Evolutionary conservation across 2,329 filamentous ascomycete species (phyloP).

Genomic region (Neopestalotiopsis rosae): DNA sequence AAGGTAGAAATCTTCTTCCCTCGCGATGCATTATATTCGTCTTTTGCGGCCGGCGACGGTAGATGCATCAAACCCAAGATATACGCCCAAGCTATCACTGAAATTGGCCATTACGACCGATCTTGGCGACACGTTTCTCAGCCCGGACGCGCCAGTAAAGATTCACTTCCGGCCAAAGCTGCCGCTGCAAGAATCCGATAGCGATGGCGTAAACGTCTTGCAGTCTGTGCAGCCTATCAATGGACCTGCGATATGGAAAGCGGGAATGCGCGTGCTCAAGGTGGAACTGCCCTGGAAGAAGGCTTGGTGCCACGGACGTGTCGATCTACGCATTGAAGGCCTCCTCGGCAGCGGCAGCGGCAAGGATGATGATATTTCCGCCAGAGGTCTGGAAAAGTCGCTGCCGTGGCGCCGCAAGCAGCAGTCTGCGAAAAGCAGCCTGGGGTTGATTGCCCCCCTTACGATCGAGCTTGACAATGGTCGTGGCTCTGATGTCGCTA

Average conservation of each 20-base stretch:
- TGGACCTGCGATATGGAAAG: constrained; percentile 24
- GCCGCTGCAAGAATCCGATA: constrained; percentile 35
- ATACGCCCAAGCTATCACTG: constrained; percentile 36
- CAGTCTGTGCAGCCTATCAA: neutral
- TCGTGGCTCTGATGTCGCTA: constrained; percentile 26
- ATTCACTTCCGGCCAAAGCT: constrained; percentile 37
- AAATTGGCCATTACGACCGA: constrained; percentile 63
- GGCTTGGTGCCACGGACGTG: constrained; percentile 17
- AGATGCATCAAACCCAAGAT: constrained; percentile 24
- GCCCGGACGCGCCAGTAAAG: constrained; percentile 48
- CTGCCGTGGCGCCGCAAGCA: constrained; percentile 19
- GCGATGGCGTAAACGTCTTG: constrained; percentile 30
- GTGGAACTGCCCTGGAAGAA: constrained; percentile 25
- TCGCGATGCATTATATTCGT: constrained; percentile 62
- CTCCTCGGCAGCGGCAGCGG: constrained; percentile 22
- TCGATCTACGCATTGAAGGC: constrained; percentile 23
- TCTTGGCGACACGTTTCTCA: constrained; percentile 60
- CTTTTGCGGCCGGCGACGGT: constrained; percentile 54
- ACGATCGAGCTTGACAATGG: constrained; percentile 29
- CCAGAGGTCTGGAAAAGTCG: neutral
- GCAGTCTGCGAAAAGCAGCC: constrained; percentile 23
- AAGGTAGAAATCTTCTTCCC: neutral
- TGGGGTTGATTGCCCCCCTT: constrained; percentile 32
- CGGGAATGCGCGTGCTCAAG: constrained; percentile 48
- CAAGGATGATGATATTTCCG: neutral